phyloP scores from a whole-genome alignment of 495 filamentous ascomycete species.

The Neurospora cerealis region DNA sequence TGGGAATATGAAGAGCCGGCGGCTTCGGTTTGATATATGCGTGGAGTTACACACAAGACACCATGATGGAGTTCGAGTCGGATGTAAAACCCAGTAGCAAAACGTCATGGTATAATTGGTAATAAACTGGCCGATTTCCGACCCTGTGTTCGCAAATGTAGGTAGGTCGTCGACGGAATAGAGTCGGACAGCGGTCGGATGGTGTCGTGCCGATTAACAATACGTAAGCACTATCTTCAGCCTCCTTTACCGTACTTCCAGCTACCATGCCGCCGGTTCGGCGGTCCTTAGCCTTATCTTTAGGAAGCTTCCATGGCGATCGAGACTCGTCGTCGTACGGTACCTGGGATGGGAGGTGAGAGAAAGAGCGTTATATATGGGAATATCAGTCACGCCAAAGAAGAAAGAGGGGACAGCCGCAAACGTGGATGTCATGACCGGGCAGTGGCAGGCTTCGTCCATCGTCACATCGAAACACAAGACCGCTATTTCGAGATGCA shows the following conservation, averaged over 20 bases:
- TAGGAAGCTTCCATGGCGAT: background rate
- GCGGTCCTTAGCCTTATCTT: background rate
- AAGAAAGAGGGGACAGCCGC: background rate
- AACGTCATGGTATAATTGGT: background rate
- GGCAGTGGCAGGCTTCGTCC: background rate
- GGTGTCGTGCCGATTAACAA: background rate
- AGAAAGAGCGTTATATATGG: background rate
- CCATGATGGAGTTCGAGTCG: background rate
- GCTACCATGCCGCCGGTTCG: background rate
- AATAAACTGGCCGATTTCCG: background rate
- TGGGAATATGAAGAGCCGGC: background rate
- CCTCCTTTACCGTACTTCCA: background rate
- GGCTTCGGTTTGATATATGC: background rate
- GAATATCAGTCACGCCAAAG: background rate
- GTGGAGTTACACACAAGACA: background rate
- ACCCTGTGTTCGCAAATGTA: background rate
- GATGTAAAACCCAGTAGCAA: background rate
- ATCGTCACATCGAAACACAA: background rate
- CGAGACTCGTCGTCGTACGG: background rate
- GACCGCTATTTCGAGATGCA: background rate
- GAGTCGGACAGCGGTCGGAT: background rate
- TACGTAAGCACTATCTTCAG: background rate
- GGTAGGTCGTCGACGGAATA: background rate
- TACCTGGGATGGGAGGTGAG: background rate
- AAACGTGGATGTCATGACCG: background rate